These are phyloP conservation scores for Hyphodiscus sp. DNA, from an alignment of 2,329 filamentous ascomycete genomes.

Conservation along the genomic window DNA sequence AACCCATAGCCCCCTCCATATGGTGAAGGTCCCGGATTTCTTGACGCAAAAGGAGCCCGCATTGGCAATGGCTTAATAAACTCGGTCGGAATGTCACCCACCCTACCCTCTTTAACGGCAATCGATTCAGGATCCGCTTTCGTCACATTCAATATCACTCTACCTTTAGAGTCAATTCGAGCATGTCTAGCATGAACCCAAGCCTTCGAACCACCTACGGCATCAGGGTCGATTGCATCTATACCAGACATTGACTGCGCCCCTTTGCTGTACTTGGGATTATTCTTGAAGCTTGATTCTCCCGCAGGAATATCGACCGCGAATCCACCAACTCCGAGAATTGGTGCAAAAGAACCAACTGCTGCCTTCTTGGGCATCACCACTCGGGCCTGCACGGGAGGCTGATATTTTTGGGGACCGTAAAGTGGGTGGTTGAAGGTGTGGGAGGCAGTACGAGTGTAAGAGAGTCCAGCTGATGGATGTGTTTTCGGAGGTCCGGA, in stretches of 20 bases:
- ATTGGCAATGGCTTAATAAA: neutral
- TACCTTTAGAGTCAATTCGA: conserved; percentile 25
- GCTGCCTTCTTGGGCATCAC: conserved; percentile 39
- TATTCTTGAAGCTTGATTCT: conserved; percentile 3
- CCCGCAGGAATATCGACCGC: conserved; percentile 20
- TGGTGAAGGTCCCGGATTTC: neutral
- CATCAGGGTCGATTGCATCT: conserved; percentile 22
- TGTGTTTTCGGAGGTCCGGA: conserved; percentile 53
- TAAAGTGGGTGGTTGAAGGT: conserved; percentile 53
- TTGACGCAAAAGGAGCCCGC: neutral
- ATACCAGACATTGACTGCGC: conserved; percentile 14
- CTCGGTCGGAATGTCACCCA: conserved; percentile 13
- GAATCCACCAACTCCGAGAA: conserved; percentile 29
- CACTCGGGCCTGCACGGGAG: conserved; percentile 52
- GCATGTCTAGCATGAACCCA: conserved; percentile 25
- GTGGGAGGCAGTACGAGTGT: conserved; percentile 48
- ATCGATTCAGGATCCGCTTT: conserved; percentile 23
- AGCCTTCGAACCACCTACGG: conserved; percentile 27
- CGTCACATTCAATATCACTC: conserved; percentile 20
- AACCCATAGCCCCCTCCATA: neutral
- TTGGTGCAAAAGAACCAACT: conserved; percentile 19
- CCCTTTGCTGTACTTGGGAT: neutral
- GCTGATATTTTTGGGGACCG: conserved; percentile 47
- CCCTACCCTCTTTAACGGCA: conserved; percentile 23
- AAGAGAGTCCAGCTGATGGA: conserved; percentile 57